Percentiles rank a stretch among this genome's conserved stretches.
Conservation (phyloP, 345 rosid species). For the Reutealis trisperma region DNA sequence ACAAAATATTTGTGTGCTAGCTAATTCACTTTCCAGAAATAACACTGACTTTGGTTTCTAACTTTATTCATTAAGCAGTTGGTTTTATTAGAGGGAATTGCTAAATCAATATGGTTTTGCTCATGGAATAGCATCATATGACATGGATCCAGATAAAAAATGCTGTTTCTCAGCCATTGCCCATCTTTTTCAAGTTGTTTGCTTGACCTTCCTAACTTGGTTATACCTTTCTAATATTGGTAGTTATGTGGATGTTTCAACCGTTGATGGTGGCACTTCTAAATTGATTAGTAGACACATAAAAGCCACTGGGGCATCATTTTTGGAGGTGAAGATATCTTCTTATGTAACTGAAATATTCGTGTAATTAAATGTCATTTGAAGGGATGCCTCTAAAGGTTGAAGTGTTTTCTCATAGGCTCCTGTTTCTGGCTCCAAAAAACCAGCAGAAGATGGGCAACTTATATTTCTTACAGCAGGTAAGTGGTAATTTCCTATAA, state of each 20-base stretch:
- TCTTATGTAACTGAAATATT: not conserved
- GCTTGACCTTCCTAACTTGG: not conserved
- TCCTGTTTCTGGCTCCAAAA: conserved; percentile 95
- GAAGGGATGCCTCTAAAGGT: conserved; percentile 1
- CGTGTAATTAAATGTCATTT: not conserved
- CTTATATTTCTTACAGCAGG: conserved; percentile 91
- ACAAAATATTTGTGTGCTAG: not conserved
- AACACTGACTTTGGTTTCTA: not conserved
- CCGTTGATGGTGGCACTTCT: conserved; percentile 83
- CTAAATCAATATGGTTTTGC: not conserved
- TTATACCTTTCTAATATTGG: conserved; percentile 7
- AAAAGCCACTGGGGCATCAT: conserved; percentile 71
- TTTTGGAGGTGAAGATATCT: conserved; percentile 64
- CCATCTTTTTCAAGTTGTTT: not conserved
- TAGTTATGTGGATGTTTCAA: conserved; percentile 92
- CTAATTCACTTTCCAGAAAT: not conserved
- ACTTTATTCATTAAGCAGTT: not conserved
- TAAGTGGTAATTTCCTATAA: conserved; percentile 18
- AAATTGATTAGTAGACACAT: conserved; percentile 57
- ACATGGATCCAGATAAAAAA: not conserved
- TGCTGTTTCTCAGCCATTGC: not conserved
- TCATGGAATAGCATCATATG: not conserved
- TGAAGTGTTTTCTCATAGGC: conserved; percentile 46
- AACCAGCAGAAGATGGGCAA: conserved; percentile 91
- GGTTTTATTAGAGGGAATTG: not conserved